These are phyloP conservation scores for Ustulina deusta DNA, from an alignment of 2,329 filamentous ascomycete genomes.

Conservation along the genomic window DNA sequence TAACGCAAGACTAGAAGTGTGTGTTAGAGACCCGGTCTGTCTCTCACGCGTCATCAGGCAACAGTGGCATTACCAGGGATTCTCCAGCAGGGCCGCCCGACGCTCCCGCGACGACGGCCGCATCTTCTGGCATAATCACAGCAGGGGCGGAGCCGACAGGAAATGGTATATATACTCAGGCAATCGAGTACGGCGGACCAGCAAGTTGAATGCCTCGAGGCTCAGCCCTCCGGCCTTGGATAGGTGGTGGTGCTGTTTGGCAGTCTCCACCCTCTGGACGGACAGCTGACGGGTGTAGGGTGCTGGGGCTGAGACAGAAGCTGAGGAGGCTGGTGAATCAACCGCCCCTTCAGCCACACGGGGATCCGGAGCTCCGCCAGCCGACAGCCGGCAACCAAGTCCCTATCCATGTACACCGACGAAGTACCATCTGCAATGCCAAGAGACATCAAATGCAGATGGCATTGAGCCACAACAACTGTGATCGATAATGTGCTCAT, in stretches of 20 bases:
- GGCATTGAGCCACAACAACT: not conserved
- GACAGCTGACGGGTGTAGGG: not conserved
- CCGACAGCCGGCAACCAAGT: not conserved
- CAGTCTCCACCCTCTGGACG: slow-evolving; percentile 8
- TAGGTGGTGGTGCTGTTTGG: slow-evolving; percentile 19
- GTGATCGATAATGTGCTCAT: slow-evolving; percentile 4
- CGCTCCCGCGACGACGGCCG: slow-evolving; percentile 32
- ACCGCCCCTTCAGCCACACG: slow-evolving; percentile 1
- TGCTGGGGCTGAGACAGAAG: not conserved
- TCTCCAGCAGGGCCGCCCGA: slow-evolving; percentile 41
- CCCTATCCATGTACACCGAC: not conserved
- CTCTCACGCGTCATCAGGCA: slow-evolving; percentile 25
- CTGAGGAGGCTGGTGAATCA: not conserved
- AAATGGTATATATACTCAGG: slow-evolving; percentile 2
- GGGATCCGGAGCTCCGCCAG: not conserved
- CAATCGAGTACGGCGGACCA: not conserved
- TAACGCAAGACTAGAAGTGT: slow-evolving; percentile 44
- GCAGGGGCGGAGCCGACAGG: slow-evolving; percentile 8
- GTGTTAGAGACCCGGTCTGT: slow-evolving; percentile 37
- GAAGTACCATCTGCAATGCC: not conserved
- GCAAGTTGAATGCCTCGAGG: slow-evolving; percentile 1
- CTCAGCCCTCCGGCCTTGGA: slow-evolving; percentile 24
- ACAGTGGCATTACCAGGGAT: slow-evolving; percentile 43
- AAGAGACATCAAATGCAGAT: not conserved
- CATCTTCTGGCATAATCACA: slow-evolving; percentile 43